Evolutionary conservation across 148 eudicot species (phyloP), one percentile per base, ranked within the genome.

Genomic region (Rheum nobile): DNA sequence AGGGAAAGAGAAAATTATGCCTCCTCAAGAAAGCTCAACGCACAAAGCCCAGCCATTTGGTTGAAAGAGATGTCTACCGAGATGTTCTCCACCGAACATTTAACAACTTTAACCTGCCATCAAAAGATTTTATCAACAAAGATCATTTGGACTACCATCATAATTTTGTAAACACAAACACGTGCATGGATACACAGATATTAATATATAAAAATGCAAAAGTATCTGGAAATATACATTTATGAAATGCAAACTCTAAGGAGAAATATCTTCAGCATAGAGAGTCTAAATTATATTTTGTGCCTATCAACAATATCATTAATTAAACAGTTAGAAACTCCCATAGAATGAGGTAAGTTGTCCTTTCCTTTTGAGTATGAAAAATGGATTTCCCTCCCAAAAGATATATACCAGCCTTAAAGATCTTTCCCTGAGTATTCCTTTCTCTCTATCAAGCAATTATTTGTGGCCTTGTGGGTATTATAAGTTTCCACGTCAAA

Each of bases 31-130:
- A 86, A 86, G 82, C 74, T 65, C 69, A 82, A 55, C 8, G 87
- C 76, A 76, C 67, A 71, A 42, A 84, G 77, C 50, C 89, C 89
- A n/a, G 79, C 83, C 19, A 81, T 79, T 77, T 82, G 89, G 72
- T 86, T 86, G 77, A 86, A 77, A 26, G 89, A 86, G 67, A 86
- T 86, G 50, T 86, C 89, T 6, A 84, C 83, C 6, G 81, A 72
- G 44, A 86, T 77, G 74, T 73, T 75, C 38, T 72, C 81, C 75
- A 86, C 87, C 4, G 63, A 75, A 79, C 89, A 86, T 76, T 82
- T 86, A 26, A 86, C 84, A 67, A 86, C 42, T 72, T 67, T 82
- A 42, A 84, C 84, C 89, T 86, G 82, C 76, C 32, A 26, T 59
- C 1, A 16, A 63, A 5, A 12, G 8, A 61, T 4, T 7, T 29